Base-by-base conservation (phyloP, 805 yeast species). In the Barnettozyma populi region DNA sequence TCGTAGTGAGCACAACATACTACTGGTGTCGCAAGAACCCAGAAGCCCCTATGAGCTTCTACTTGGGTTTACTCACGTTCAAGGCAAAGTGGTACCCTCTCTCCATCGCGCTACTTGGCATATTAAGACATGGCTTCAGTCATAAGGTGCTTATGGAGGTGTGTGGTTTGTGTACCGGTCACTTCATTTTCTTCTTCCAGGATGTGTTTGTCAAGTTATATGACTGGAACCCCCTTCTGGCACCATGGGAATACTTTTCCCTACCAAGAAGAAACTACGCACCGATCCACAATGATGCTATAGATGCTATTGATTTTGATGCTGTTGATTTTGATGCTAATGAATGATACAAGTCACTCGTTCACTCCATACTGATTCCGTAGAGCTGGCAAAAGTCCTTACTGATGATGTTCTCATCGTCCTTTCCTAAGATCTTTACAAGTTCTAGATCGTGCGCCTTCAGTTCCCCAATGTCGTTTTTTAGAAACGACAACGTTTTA, bases 21-120 rank as follows among this genome's bases (percentile, higher is more conserved):
- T 35, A 46, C 21, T 58, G 56, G 56, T 51, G 55, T 5, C 53
- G 58, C 18, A 49, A 45, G 25, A 54, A 55, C 24, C 60, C 60
- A 7, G 50, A 51, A 25, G 36, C 38, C 34, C 16, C 27, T 9
- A n/a, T 11, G 18, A n/a, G 11, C 13, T 53, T 25, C 37, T 32
- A 49, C 6, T 23, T 57, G 24, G 56, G 59, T 0, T 5, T 57
- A 2, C 18, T 59, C 7, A 34, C 36, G 2, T 44, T 57, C 31
- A 48, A 44, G 24, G 54, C 63, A 10, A 43, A 45, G n/a, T 50
- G 55, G 48, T 53, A 45, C 31, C 52, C 49, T 5, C 5, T 49
- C 4, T n/a, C 47, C 9, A 31, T 19, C 4, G 7, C 57, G 9
- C 34, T 36, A 1, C 39, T 43, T 6, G 34, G 31, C 1, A 10